These are phyloP conservation scores for Epichloe baconii DNA, from an alignment of 2,329 filamentous ascomycete species.

Conservation along the genomic window DNA sequence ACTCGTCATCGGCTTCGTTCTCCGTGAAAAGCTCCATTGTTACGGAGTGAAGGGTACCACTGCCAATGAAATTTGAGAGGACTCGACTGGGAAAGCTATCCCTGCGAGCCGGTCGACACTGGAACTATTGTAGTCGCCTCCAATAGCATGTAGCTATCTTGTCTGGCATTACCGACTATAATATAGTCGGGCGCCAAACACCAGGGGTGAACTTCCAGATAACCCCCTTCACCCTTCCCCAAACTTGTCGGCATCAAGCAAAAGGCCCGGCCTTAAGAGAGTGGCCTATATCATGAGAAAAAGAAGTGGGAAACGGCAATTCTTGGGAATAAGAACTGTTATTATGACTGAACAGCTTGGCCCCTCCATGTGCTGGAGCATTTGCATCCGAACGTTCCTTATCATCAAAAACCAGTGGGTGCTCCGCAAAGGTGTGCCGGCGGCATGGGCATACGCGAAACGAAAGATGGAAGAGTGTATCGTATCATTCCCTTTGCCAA, in stretches of 20 bases:
- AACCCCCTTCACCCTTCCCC: neutral
- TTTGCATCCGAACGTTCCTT: neutral
- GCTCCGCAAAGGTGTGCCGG: neutral
- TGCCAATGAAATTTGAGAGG: too few species aligned
- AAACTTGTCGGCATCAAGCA: neutral
- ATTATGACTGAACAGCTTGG: too few species aligned
- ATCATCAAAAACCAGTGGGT: neutral
- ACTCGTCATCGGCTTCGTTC: neutral
- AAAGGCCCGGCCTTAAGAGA: neutral
- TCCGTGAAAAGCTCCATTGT: too few species aligned
- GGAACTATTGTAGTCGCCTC: neutral
- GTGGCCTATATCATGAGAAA: neutral
- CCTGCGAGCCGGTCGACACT: neutral
- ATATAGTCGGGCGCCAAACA: neutral
- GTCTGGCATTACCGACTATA: neutral
- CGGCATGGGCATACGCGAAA: neutral
- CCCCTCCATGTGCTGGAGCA: too few species aligned
- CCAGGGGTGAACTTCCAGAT: conserved; percentile 2
- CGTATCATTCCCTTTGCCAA: neutral
- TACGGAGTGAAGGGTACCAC: too few species aligned
- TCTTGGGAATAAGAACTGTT: neutral
- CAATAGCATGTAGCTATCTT: neutral
- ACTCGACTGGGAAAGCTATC: neutral
- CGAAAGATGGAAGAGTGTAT: too few species aligned
- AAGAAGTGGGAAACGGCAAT: neutral